A percentile compares a stretch with the other conserved stretches of the same genome.
Evolutionary conservation across 202 grass and related monocot species (phyloP).

Genomic region (Carex sylvatica): DNA sequence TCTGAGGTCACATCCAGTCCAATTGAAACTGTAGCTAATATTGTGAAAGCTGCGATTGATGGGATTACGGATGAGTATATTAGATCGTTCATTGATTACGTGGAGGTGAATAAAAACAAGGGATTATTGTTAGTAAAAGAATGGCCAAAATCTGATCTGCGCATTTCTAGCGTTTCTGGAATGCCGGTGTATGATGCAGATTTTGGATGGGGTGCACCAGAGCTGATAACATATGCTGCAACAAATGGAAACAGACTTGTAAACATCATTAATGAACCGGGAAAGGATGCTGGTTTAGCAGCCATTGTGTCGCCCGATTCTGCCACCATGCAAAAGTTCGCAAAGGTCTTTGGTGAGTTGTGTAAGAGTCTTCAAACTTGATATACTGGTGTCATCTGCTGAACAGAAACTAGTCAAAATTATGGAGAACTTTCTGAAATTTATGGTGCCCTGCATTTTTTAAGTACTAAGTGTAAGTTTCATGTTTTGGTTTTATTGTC

Average conservation of each 20-base stretch:
- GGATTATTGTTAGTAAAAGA: conserved; percentile 8
- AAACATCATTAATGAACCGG: conserved; percentile 36
- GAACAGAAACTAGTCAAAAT: too few relatives aligned
- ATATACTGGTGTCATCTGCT: too few relatives aligned
- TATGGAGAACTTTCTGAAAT: too few relatives aligned
- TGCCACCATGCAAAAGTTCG: conserved; percentile 31
- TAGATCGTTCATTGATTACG: conserved; percentile 48
- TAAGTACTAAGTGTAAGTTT: too few relatives aligned
- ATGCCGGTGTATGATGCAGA: conserved; percentile 53
- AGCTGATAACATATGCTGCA: conserved; percentile 31
- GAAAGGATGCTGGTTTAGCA: conserved; percentile 32
- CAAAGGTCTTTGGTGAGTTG: conserved; percentile 39
- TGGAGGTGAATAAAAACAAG: conserved; percentile 36
- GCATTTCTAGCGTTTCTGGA: conserved; percentile 44
- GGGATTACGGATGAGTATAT: conserved; percentile 33
- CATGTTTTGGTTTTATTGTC: too few relatives aligned
- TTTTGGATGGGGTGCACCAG: conserved; percentile 64
- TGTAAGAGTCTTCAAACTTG: not conserved
- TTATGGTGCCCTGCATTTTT: too few relatives aligned
- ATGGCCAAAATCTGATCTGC: conserved; percentile 32
- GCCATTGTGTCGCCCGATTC: conserved; percentile 40
- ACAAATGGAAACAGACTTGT: conserved; percentile 35
- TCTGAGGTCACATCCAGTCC: conserved; percentile 20
- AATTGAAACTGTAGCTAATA: conserved; percentile 18
- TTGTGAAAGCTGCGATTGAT: conserved; percentile 34